Conservation (phyloP, 495 filamentous ascomycete species). For the Amorphotheca resinae region DNA sequence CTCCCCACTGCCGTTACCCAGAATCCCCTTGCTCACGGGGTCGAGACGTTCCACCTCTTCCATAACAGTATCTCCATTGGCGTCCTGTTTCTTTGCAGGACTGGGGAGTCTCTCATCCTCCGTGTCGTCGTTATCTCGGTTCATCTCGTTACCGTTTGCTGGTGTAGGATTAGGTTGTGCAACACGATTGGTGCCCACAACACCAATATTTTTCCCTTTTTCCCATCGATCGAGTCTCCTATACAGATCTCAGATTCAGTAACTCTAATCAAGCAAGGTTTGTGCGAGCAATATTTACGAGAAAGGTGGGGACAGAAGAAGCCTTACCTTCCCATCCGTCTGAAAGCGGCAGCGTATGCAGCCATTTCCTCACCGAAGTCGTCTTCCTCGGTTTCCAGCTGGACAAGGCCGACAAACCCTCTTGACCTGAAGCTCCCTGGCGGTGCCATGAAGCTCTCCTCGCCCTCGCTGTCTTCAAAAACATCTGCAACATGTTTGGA, state of each 20-base stretch:
- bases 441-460: slow-evolving; percentile 33
- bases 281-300: no score
- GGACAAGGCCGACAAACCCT: slow-evolving; percentile 58
- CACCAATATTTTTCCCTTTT: slow-evolving; percentile 34
- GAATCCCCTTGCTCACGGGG: slow-evolving; percentile 37
- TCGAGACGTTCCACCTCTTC: slow-evolving; percentile 37
- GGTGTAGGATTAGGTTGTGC: slow-evolving; percentile 5
- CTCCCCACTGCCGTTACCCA: slow-evolving; percentile 32
- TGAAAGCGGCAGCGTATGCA: slow-evolving; percentile 57
- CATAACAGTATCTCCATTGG: slow-evolving; percentile 27
- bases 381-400: slow-evolving; percentile 48
- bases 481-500: slow-evolving; percentile 53
- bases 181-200: slow-evolving; percentile 31
- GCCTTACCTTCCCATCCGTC: slow-evolving; percentile 36
- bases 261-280: no score
- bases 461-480: slow-evolving; percentile 71
- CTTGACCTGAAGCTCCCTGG: slow-evolving; percentile 32
- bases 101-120: slow-evolving; percentile 17
- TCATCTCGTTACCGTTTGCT: slow-evolving; percentile 10
- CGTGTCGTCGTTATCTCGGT: slow-evolving; percentile 19
- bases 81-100: neutral
- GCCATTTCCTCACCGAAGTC: slow-evolving; percentile 72
- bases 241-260: slow-evolving; percentile 15
- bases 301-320: no score
- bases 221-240: slow-evolving; percentile 69